A percentile compares a stretch with the other conserved stretches of the same genome.
These are phyloP conservation scores for Diphasiastrum complanatum DNA, from an alignment of 83 land plant species.

Conservation along the genomic window DNA sequence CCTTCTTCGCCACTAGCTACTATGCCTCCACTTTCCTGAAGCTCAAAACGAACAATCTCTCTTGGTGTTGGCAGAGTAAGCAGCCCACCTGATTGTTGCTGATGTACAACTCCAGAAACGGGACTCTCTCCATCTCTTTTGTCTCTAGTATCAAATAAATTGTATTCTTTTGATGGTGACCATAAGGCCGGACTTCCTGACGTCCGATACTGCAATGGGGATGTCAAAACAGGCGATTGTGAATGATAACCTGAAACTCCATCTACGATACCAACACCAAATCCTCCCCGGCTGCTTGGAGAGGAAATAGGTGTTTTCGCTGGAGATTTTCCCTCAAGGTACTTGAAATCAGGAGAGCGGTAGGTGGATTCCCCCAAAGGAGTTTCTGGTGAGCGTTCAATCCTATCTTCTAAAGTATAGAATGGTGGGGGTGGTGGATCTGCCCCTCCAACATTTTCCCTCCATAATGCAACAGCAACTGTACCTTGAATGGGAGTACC, in stretches of 20 bases:
- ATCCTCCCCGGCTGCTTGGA: constrained; percentile 7
- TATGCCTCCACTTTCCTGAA: constrained; percentile 21
- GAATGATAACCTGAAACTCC: not conserved
- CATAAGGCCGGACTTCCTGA: constrained; percentile 49
- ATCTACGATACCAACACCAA: constrained; percentile 4
- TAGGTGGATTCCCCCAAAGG: constrained; percentile 13
- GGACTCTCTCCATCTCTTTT: constrained; percentile 48
- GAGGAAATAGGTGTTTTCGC: constrained; percentile 9
- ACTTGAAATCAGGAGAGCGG: constrained; percentile 13
- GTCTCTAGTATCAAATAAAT: constrained; percentile 15
- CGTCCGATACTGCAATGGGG: constrained; percentile 28
- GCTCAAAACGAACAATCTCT: constrained; percentile 81
- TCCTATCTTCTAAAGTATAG: constrained; percentile 35
- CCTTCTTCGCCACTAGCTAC: constrained; percentile 47
- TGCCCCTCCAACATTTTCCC: constrained; percentile 28
- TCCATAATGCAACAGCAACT: constrained; percentile 28
- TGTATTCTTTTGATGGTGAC: constrained; percentile 45
- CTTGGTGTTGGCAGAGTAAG: constrained; percentile 71
- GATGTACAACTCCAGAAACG: constrained; percentile 59
- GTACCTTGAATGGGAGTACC: constrained; percentile 24
- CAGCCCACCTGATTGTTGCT: constrained; percentile 45
- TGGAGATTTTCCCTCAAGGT: constrained; percentile 18
- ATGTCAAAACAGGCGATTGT: constrained; percentile 13
- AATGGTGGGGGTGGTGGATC: constrained; percentile 43
- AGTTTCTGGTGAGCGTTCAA: constrained; percentile 27